These are phyloP conservation scores for Pyrenopolyporus hunteri DNA, from an alignment of 495 filamentous ascomycete genomes.

Conservation along the genomic window DNA sequence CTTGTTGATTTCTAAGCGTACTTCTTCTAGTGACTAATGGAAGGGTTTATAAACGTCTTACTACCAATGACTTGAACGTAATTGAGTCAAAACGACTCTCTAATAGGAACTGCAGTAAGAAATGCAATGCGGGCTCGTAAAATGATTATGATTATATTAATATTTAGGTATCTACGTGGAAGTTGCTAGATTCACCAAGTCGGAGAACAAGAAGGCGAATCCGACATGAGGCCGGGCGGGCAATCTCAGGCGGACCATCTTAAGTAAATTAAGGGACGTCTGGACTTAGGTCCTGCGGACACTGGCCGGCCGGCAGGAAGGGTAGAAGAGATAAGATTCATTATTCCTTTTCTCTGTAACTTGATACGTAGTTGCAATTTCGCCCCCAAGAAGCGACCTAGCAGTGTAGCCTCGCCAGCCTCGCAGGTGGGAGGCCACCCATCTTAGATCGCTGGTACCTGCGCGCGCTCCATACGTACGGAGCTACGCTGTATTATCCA, in stretches of 20 bases:
- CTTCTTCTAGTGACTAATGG: constrained; percentile 5
- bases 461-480: constrained; percentile 18
- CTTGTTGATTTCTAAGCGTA: constrained; percentile 33
- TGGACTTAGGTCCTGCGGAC: neutral
- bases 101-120: too few species aligned
- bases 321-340: neutral
- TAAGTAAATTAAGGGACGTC: neutral
- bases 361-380: constrained; percentile 15
- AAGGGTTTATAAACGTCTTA: neutral
- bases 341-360: neutral
- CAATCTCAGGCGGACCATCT: neutral
- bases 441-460: constrained; percentile 28
- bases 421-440: constrained; percentile 36
- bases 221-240: too few species aligned
- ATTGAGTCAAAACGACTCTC: too few species aligned
- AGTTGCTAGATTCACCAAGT: too few species aligned
- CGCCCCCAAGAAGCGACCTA: constrained; percentile 18
- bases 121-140: too few species aligned
- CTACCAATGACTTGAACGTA: too few species aligned
- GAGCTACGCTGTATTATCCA: constrained; percentile 12
- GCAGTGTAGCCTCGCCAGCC: constrained; percentile 30
- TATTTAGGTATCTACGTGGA: too few species aligned
- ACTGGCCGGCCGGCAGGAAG: neutral
- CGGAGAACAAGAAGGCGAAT: too few species aligned
- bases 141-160: too few species aligned